A percentile compares a stretch with the other conserved stretches of the same genome.
Conservation (phyloP, 164 flowering plant species). For the Magnolia kwangsiensis region DNA sequence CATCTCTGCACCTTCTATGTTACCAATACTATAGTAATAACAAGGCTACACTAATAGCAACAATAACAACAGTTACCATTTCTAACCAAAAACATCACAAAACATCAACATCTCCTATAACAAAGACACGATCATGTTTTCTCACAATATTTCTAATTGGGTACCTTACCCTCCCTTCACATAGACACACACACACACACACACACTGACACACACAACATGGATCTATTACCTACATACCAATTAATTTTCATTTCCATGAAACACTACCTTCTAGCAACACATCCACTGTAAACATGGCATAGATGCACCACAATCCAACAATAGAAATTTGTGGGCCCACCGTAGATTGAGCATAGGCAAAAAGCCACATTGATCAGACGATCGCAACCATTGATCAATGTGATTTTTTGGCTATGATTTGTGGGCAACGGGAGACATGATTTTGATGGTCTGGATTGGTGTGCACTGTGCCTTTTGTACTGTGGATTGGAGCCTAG, state of each 20-base stretch:
- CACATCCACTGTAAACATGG: not conserved
- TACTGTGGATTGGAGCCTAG: not conserved
- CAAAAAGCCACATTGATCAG: too few species aligned
- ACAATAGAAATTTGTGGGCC: too few species aligned
- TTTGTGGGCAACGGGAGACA: not conserved
- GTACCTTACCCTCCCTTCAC: too few species aligned
- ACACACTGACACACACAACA: not conserved
- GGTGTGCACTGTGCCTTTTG: not conserved
- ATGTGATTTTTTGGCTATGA: not conserved
- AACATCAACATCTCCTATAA: too few species aligned
- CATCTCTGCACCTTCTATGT: slow-evolving; percentile 21
- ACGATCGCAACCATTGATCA: not conserved
- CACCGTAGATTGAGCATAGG: too few species aligned
- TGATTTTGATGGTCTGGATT: not conserved
- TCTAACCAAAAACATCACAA: not conserved
- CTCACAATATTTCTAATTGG: too few species aligned
- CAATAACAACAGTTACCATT: not conserved
- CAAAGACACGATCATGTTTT: too few species aligned
- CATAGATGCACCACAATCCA: not conserved
- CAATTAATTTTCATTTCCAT: not conserved
- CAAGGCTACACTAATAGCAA: not conserved
- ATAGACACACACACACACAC: not conserved
- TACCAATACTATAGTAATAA: slow-evolving; percentile 14
- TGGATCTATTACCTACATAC: not conserved
- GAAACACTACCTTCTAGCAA: not conserved